These are phyloP conservation scores for Scheffersomyces illinoinensis DNA, from an alignment of 1,139 yeast species.

Conservation along the genomic window DNA sequence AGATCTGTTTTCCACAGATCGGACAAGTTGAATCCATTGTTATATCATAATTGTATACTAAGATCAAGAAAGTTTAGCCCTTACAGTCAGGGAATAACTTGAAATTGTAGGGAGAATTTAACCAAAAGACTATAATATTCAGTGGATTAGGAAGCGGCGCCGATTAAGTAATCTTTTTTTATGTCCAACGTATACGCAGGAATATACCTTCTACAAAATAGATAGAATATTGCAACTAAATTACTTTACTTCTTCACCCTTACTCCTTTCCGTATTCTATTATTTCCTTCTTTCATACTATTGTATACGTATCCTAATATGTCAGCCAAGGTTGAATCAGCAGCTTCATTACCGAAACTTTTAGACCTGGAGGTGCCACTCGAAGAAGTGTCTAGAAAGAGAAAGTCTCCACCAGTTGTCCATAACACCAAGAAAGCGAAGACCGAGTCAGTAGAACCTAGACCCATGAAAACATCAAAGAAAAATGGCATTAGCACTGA, in stretches of 20 bases:
- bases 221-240: neutral
- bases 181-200: neutral
- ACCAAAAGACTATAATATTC: neutral
- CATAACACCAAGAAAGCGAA: neutral
- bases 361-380: slow-evolving; percentile 4
- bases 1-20: slow-evolving; percentile 30
- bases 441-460: neutral
- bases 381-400: neutral
- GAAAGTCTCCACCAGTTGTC: slow-evolving; percentile 3
- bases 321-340: neutral
- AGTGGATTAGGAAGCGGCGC: neutral
- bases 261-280: neutral
- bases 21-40: slow-evolving; percentile 31
- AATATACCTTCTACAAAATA: neutral
- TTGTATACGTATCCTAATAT: neutral
- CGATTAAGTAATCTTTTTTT: neutral
- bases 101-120: neutral
- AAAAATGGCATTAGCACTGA: neutral
- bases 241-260: neutral
- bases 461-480: neutral
- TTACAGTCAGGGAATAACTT: neutral
- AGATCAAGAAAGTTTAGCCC: neutral
- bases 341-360: neutral
- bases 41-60: neutral
- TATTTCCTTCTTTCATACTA: neutral